Evolutionary conservation across 1,284 basidiomycete species (phyloP), one percentile per base, ranked within the genome.

Genomic region (Cutaneotrichosporon daszewskae): DNA sequence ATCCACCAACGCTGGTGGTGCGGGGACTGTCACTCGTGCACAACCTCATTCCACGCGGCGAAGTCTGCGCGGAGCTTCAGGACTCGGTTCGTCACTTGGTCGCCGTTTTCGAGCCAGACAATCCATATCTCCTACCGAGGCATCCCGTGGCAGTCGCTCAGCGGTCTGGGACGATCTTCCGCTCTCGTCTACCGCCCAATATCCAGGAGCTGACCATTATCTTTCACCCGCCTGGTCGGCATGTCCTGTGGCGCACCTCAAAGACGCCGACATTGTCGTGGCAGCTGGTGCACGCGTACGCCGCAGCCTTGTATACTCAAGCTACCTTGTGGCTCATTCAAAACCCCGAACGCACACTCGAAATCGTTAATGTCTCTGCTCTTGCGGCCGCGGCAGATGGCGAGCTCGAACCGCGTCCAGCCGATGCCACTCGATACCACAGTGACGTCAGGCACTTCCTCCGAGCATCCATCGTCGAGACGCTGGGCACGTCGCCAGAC

Each of bases 71-170:
- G 5, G 16, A 25, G 3, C 23, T 47, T 14, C 20, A 20, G n/a
- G 32, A 36, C 17, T 7, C 22, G 19, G 46, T 47, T 16, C 40
- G 37, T 5, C 46, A 39, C 40, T 39, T 14, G 4, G 32, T 43
- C 10, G 18, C 27, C 26, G 46, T 47, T 12, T 40, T 47, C 32
- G 37, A 47, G 40, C 46, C 46, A 6, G 46, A 47, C 26, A 18
- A 35, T 18, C 46, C 36, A 5, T 47, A 34, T 37, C 36, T 47
- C 26, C 37, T 47, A 17, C 34, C 46, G 5, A 37, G 46, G 8
- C 34, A 47, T 22, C 32, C 36, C 13, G 19, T 38, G n/a, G 26
- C 17, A 12, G 26, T 28, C 3, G 40, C 46, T 1, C 28, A 18
- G 10, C 10, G 10, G 23, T 32, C 24, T 8, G 40, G 25, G 2